Evolutionary conservation across 805 yeast genomes (phyloP), one percentile per base, ranked within the genome.

Genomic region (Naumovozyma baii): DNA sequence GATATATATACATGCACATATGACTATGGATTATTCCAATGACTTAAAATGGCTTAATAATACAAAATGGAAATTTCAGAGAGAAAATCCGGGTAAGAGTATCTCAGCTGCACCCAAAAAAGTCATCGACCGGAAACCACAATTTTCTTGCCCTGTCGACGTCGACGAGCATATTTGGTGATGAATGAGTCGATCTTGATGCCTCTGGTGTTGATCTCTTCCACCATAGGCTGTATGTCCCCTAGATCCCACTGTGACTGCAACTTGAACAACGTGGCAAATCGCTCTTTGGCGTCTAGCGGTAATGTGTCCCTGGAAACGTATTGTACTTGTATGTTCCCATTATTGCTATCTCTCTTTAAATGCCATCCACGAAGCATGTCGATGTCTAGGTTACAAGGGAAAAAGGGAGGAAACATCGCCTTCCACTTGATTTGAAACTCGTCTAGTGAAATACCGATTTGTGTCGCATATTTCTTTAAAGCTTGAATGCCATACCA

Each of bases 401-500:
- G 76, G 63, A 76, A 71, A 57, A 75, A 71, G 7, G 76, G 71
- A 2, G 92, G 88, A 32, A 83, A 66, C 4, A 70, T 62, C 1
- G 78, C 65, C 49, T 77, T 74, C 78, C 88, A 74, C 38, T 72
- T 70, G 36, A 82, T 68, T 43, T 78, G 50, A 51, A 86, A 75
- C 42, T 80, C 85, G 31, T 74, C 73, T 0, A 62, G 38, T 1
- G 62, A 42, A 15, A 67, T 43, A 1, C 58, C 42, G 12, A 44
- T 49, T n/a, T 46, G 37, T 25, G 62, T 45, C 0, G 67, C 67
- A 43, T 60, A 56, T 31, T 59, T 58, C 18, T 58, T 54, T 17
- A 84, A 62, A 0, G 78, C 63, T 38, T 69, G 64, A 2, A 73
- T 52, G 0, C 94, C 94, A 48, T 74, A 76, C 83, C 86, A 83